phyloP scores from a whole-genome alignment of 805 yeast genomes.

The Zygoascus biomembranicola region DNA sequence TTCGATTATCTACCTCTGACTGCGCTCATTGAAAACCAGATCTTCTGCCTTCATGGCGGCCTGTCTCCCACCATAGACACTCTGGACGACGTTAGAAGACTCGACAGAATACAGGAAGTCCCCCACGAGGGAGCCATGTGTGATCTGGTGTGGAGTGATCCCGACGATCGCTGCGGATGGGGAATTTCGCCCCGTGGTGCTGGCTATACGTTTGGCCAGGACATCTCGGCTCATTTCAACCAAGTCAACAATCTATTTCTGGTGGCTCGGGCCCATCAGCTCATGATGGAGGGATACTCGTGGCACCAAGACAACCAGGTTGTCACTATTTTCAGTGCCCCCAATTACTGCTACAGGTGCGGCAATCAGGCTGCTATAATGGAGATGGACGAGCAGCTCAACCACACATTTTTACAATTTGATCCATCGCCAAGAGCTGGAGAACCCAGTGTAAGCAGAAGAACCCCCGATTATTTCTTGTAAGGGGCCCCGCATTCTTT shows the following conservation, averaged over 20 bases:
- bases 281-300: constrained; percentile 95
- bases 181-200: constrained; percentile 98
- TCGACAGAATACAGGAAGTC: constrained; percentile 89
- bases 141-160: constrained; percentile 93
- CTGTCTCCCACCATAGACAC: constrained; percentile 91
- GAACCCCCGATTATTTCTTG: constrained; percentile 90
- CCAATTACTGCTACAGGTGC: constrained; percentile 90
- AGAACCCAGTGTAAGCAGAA: constrained; percentile 88
- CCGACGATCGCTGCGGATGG: constrained; percentile 96
- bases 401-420: constrained; percentile 81
- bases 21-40: constrained; percentile 82
- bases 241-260: constrained; percentile 78
- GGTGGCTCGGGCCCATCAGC: constrained; percentile 92
- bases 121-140: constrained; percentile 99
- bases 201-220: constrained; percentile 96
- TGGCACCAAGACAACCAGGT: constrained; percentile 84
- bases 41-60: constrained; percentile 92
- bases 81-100: constrained; percentile 82
- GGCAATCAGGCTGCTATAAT: constrained; percentile 93
- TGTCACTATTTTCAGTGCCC: constrained; percentile 86
- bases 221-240: constrained; percentile 86
- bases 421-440: constrained; percentile 96
- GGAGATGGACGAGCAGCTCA: constrained; percentile 88
- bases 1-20: constrained; percentile 92
- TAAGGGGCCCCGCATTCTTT: constrained; percentile 19